Conservation (phyloP, 2,329 filamentous ascomycete species). For the Penicillium sclerotigenum region DNA sequence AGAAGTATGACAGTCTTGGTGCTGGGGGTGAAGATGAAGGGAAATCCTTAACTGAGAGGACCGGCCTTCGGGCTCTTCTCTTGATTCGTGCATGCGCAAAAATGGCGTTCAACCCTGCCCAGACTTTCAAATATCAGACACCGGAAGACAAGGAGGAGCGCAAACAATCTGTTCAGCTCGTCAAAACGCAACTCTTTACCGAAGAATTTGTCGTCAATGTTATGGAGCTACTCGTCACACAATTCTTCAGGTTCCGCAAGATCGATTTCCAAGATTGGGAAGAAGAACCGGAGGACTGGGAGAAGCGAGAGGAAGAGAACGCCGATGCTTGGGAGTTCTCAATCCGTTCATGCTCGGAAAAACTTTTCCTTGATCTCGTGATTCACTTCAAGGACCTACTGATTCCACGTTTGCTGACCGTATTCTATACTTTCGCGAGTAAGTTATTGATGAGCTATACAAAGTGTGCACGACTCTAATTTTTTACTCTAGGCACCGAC, state of each 20-base stretch:
- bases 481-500: conserved; percentile 44
- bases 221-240: conserved; percentile 78
- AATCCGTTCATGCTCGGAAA: conserved; percentile 87
- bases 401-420: conserved; percentile 71
- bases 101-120: conserved; percentile 76
- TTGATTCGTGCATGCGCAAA: conserved; percentile 78
- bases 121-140: conserved; percentile 80
- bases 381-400: conserved; percentile 83
- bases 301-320: conserved; percentile 79
- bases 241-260: conserved; percentile 82
- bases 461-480: conserved; percentile 14
- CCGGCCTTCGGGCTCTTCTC: conserved; percentile 78
- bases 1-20: conserved; percentile 54
- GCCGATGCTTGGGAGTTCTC: conserved; percentile 89
- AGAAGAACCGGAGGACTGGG: conserved; percentile 93
- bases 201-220: conserved; percentile 74
- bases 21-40: conserved; percentile 49
- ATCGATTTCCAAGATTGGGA: conserved; percentile 89
- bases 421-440: conserved; percentile 75
- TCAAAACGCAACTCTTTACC: conserved; percentile 73
- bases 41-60: conserved; percentile 66
- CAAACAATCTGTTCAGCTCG: conserved; percentile 61
- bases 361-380: conserved; percentile 86
- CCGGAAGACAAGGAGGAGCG: conserved; percentile 74
- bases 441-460: conserved; percentile 35